Percentiles rank a stretch among this genome's conserved stretches.
These are phyloP conservation scores for Ceriops tagal DNA, from an alignment of 345 rosid genomes.

Conservation along the genomic window DNA sequence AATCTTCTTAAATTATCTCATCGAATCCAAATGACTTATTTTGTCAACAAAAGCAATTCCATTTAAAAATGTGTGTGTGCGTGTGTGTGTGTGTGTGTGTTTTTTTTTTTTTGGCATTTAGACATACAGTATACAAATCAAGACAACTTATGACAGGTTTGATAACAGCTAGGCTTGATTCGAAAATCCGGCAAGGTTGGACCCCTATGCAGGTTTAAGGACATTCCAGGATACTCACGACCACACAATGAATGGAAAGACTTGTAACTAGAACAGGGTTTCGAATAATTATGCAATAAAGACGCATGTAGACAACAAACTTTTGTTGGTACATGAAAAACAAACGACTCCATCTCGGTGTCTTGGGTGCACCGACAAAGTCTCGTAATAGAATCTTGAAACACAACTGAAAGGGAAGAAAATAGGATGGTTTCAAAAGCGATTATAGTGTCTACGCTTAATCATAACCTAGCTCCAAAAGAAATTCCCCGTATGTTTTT, in stretches of 20 bases:
- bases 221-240: neutral
- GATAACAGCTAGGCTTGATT: no score
- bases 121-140: no score
- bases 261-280: neutral
- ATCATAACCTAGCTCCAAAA: constrained; percentile 1
- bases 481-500: neutral
- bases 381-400: neutral
- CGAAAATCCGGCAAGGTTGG: no score
- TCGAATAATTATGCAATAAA: neutral
- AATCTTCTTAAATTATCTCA: no score
- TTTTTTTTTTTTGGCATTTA: no score
- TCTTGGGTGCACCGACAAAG: neutral
- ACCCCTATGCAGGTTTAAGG: neutral
- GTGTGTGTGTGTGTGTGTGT: no score
- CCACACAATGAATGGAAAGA: neutral
- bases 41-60: no score
- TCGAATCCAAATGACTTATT: no score
- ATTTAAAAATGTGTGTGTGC: no score
- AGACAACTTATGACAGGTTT: no score
- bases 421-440: neutral
- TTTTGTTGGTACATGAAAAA: constrained; percentile 3
- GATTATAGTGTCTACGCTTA: neutral
- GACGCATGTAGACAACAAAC: neutral
- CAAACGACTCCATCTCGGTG: constrained; percentile 1
- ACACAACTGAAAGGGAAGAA: neutral